Percentiles rank a stretch among this genome's conserved stretches.
Evolutionary conservation across 2,329 filamentous ascomycete genomes (phyloP).

Genomic region (Penicillium freii): DNA sequence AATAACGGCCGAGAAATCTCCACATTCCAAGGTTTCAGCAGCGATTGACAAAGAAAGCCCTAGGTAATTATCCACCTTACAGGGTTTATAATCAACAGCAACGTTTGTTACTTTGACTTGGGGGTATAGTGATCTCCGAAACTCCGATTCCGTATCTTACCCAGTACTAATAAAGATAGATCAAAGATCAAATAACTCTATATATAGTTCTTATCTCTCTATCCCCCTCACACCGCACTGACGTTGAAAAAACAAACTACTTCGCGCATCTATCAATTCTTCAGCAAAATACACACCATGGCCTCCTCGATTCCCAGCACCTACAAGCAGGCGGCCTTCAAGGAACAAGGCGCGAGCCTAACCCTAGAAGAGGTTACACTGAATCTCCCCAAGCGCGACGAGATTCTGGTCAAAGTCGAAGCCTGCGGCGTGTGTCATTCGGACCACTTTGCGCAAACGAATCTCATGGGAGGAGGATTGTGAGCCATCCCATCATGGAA

Average conservation of each 20-base stretch:
- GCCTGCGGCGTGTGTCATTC: background rate
- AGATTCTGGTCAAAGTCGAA: background rate
- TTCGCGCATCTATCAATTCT: background rate
- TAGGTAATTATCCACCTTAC: background rate
- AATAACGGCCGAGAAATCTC: background rate
- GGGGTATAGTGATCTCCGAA: background rate
- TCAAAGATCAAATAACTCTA: background rate
- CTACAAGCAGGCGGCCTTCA: background rate
- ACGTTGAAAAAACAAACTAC: background rate
- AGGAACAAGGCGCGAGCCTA: background rate
- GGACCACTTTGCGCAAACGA: background rate
- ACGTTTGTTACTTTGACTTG: background rate
- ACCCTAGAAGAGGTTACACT: background rate
- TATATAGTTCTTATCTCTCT: background rate
- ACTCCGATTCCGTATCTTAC: background rate
- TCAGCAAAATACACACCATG: background rate
- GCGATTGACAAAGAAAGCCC: background rate
- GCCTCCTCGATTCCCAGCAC: background rate
- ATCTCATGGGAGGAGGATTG: background rate
- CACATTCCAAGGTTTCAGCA: background rate
- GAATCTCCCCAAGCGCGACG: background rate
- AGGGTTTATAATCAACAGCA: background rate
- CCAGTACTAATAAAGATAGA: background rate
- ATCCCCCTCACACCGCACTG: too few relatives aligned
- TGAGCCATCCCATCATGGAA: background rate